Evolutionary conservation across 495 filamentous ascomycete species (phyloP).

Genomic region (Hypoxylon subgilvum): DNA sequence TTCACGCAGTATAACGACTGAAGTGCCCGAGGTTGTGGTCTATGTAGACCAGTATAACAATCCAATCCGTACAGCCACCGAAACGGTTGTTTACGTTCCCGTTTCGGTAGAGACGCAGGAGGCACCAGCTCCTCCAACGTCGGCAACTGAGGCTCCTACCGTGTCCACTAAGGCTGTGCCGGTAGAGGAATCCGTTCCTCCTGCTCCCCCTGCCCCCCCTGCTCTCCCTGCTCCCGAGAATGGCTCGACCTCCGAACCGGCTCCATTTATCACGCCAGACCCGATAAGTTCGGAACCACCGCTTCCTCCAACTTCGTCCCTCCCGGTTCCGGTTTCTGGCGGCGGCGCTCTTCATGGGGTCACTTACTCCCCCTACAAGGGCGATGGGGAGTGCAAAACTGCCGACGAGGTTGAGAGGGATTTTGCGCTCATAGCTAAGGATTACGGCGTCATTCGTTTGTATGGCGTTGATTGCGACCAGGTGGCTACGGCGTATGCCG

Average conservation of each 20-base stretch:
- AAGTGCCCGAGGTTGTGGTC: slow-evolving; percentile 60
- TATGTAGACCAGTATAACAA: slow-evolving; percentile 69
- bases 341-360: slow-evolving; percentile 58
- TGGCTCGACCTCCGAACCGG: slow-evolving; percentile 21
- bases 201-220: neutral
- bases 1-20: slow-evolving; percentile 16
- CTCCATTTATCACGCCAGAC: slow-evolving; percentile 22
- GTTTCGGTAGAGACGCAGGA: slow-evolving; percentile 12
- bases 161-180: slow-evolving; percentile 18
- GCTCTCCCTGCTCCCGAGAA: neutral
- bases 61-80: slow-evolving; percentile 50
- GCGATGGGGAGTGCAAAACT: slow-evolving; percentile 69
- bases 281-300: slow-evolving; percentile 10
- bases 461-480: slow-evolving; percentile 85
- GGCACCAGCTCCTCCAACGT: slow-evolving; percentile 9
- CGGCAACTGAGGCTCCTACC: slow-evolving; percentile 13
- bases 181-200: slow-evolving; percentile 7
- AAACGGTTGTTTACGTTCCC: slow-evolving; percentile 41
- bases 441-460: slow-evolving; percentile 69
- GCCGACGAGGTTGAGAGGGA: slow-evolving; percentile 66
- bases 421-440: slow-evolving; percentile 56
- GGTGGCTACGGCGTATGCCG: slow-evolving; percentile 62
- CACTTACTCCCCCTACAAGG: slow-evolving; percentile 77
- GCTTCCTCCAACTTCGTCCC: slow-evolving; percentile 11
- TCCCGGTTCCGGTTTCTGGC: slow-evolving; percentile 13